These are phyloP conservation scores for Phenoliferia sp. DNA, from an alignment of 1,284 basidiomycete genomes.

Conservation along the genomic window DNA sequence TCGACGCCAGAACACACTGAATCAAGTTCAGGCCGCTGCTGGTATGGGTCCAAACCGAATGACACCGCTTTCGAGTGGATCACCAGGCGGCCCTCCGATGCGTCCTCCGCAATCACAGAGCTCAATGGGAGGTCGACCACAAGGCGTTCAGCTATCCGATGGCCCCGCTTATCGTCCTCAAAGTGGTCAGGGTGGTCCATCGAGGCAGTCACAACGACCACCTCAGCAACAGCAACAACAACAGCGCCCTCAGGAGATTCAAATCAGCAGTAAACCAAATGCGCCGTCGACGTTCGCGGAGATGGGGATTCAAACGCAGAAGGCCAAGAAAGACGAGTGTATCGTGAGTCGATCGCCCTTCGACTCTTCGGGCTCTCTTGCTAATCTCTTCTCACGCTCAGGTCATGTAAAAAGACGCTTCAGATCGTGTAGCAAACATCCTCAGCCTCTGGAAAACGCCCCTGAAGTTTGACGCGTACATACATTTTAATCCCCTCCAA, in stretches of 20 bases:
- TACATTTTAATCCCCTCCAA: no score
- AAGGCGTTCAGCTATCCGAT: slow-evolving; percentile 13
- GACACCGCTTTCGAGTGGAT: not conserved
- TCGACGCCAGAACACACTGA: slow-evolving; percentile 26
- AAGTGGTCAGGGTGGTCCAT: not conserved
- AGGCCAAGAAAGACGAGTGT: slow-evolving; percentile 35
- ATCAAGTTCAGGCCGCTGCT: slow-evolving; percentile 33
- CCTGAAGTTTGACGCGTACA: no score
- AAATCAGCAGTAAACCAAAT: slow-evolving; percentile 1
- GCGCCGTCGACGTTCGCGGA: slow-evolving; percentile 67
- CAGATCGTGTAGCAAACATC: no score
- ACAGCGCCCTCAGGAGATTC: not conserved
- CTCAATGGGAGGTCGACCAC: slow-evolving; percentile 4
- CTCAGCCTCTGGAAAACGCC: no score
- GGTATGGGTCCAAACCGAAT: slow-evolving; percentile 8
- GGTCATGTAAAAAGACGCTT: no score
- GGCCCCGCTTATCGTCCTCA: not conserved
- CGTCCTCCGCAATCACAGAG: not conserved
- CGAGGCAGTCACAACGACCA: not conserved
- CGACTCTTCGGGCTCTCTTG: no score
- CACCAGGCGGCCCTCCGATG: not conserved
- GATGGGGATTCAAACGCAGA: slow-evolving; percentile 54
- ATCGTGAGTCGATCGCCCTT: not conserved
- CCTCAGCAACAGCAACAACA: not conserved
- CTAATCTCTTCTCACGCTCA: no score